Conservation (phyloP, 805 yeast genomes). For the Lipomyces anomalus region DNA sequence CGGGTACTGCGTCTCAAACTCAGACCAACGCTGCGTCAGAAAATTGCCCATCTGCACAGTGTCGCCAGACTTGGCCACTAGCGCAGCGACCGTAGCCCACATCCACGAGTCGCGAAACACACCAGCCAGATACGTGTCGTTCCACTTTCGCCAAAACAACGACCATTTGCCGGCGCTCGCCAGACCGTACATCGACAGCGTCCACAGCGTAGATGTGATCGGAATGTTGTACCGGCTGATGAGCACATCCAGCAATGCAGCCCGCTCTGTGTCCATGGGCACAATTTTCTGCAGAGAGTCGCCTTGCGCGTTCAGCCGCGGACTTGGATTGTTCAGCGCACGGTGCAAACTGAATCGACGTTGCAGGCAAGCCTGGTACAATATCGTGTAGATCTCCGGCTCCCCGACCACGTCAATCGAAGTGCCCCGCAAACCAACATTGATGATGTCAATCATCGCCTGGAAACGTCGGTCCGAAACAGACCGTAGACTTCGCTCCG, state of each 20-base stretch:
- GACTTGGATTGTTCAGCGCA: neutral
- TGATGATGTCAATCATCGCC: slow-evolving; percentile 5
- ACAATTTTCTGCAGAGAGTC: neutral
- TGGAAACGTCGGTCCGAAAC: slow-evolving; percentile 7
- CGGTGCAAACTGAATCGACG: slow-evolving; percentile 5
- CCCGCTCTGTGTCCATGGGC: slow-evolving; percentile 5
- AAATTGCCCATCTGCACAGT: slow-evolving; percentile 9
- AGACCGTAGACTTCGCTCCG: too few species aligned
- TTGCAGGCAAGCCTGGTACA: slow-evolving; percentile 23
- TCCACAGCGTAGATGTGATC: slow-evolving; percentile 17
- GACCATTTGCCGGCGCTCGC: slow-evolving; percentile 28
- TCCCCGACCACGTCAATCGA: neutral
- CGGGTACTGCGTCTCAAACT: neutral
- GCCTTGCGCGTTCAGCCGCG: slow-evolving; percentile 7
- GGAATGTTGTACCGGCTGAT: slow-evolving; percentile 10
- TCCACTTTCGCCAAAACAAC: slow-evolving; percentile 32
- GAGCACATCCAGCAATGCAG: slow-evolving; percentile 11
- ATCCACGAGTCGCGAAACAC: slow-evolving; percentile 22
- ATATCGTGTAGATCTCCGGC: slow-evolving; percentile 1
- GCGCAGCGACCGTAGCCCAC: slow-evolving; percentile 25
- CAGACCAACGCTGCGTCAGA: slow-evolving; percentile 11
- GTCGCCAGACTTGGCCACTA: slow-evolving; percentile 32
- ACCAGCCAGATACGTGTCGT: slow-evolving; percentile 14
- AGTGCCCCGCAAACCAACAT: slow-evolving; percentile 7
- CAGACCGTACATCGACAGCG: slow-evolving; percentile 29